Base-by-base conservation (phyloP, 768 basidiomycete genomes). In the Trametes gibbosa region DNA sequence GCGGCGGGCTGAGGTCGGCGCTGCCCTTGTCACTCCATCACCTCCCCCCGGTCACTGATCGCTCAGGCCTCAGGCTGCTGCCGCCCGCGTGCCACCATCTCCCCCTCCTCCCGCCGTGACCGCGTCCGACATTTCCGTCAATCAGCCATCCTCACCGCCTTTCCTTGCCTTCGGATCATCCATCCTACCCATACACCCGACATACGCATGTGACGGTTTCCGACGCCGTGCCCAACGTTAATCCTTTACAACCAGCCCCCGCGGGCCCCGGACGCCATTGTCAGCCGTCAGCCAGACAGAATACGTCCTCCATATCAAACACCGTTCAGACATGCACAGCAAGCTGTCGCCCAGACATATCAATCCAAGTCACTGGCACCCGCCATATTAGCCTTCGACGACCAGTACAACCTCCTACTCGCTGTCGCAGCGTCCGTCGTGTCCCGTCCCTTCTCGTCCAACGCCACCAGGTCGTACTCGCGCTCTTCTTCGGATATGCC, bases 391-490 rank as follows among this genome's bases (percentile, higher is more conserved):
- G 69, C 6, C 58, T 86, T 88, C 21, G 83, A 81, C 43, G 85
- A 63, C 86, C 85, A 85, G 67, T 80, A 86, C 5, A 77, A 78
- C 56, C 84, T 76, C 32, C 74, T 78, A 58, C 68, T 74, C 43
- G 65, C 61, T 58, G 67, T 72, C 48, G 69, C 74, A 10, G 59
- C 43, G 14, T 66, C 63, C 32, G 53, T 34, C 13, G 58, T 37
- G 68, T 69, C 53, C 24, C 24, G 40, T 40, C 35, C 23, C 56
- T 42, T 56, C 17, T 53, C 49, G n/a, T 61, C 52, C 43, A 55
- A 29, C 42, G 47, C 61, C 16, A 56, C 59, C 5, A 66, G 35
- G 16, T 65, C 64, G n/a, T 69, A 69, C 19, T 61, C 65, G 35
- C 65, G 67, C 50, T 66, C 63, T 62, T 72, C 66, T 57, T 73